Conservation (phyloP, 352 stramenopile genomes). For the Phytophthora agathidicida region DNA sequence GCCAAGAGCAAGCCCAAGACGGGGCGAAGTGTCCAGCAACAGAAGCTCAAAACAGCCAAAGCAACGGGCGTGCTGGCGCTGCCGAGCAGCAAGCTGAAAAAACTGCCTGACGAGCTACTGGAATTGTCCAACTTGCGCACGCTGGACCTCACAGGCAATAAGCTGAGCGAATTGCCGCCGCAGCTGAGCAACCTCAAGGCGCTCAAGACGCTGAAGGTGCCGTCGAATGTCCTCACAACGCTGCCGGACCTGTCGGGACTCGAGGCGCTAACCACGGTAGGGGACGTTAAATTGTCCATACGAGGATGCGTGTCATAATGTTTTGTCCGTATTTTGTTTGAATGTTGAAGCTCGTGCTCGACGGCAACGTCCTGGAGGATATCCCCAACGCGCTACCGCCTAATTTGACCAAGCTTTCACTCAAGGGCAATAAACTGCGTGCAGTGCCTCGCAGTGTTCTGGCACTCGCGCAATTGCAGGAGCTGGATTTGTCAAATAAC, state of each 20-base stretch:
- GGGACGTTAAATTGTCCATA: constrained; percentile 2
- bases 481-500: constrained; percentile 80
- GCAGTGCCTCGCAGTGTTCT: constrained; percentile 54
- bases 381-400: constrained; percentile 62
- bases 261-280: constrained; percentile 71
- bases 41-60: constrained; percentile 73
- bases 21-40: constrained; percentile 70
- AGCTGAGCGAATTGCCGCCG: constrained; percentile 54
- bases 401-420: constrained; percentile 78
- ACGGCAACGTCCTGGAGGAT: constrained; percentile 71
- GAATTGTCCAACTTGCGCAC: constrained; percentile 59
- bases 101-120: constrained; percentile 64
- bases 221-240: constrained; percentile 56
- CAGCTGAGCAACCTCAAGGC: constrained; percentile 42
- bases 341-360: constrained; percentile 62
- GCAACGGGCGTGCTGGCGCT: constrained; percentile 75
- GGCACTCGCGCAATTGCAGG: constrained; percentile 56
- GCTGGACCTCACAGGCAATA: constrained; percentile 78
- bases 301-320: not conserved
- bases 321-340: not conserved
- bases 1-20: constrained; percentile 87
- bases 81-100: constrained; percentile 76
- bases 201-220: constrained; percentile 81
- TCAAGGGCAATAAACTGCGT: constrained; percentile 64
- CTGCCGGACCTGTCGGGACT: constrained; percentile 76